Conservation (phyloP, 805 yeast species). For the Barnettozyma sp. region DNA sequence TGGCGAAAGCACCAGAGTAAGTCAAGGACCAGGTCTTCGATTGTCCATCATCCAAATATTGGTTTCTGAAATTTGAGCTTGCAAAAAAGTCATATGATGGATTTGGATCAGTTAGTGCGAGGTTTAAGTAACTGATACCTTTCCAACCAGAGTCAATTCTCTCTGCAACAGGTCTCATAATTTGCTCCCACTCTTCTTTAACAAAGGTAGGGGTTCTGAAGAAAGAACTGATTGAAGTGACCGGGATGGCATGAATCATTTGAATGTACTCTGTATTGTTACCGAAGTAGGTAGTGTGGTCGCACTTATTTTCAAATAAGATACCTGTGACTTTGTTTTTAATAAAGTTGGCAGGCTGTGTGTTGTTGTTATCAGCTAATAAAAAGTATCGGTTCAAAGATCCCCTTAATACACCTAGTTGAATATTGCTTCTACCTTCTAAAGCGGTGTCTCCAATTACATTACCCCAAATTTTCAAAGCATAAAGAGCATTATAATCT, state of each 20-base stretch:
- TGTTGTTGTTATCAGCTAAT: constrained; percentile 43
- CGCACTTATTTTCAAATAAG: constrained; percentile 63
- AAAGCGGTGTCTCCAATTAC: constrained; percentile 46
- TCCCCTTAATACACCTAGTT: constrained; percentile 50
- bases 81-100: constrained; percentile 58
- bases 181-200: constrained; percentile 56
- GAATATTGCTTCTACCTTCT: constrained; percentile 49
- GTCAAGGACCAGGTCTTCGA: constrained; percentile 83
- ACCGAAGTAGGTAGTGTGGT: constrained; percentile 71
- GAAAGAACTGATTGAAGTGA: constrained; percentile 60
- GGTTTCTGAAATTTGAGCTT: constrained; percentile 42
- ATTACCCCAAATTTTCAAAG: constrained; percentile 58
- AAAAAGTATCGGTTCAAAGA: constrained; percentile 52
- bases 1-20: constrained; percentile 44
- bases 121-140: constrained; percentile 64
- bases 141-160: constrained; percentile 62
- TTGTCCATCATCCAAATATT: constrained; percentile 75
- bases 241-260: constrained; percentile 73
- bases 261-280: constrained; percentile 67
- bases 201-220: constrained; percentile 49
- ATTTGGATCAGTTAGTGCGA: constrained; percentile 66
- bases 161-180: constrained; percentile 38
- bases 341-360: constrained; percentile 50
- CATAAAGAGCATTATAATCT: constrained; percentile 66
- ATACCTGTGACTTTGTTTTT: constrained; percentile 69